Evolutionary conservation across 2,329 filamentous ascomycete genomes (phyloP), one percentile per base, ranked within the genome.

Genomic region (Zopfia rhizophila): DNA sequence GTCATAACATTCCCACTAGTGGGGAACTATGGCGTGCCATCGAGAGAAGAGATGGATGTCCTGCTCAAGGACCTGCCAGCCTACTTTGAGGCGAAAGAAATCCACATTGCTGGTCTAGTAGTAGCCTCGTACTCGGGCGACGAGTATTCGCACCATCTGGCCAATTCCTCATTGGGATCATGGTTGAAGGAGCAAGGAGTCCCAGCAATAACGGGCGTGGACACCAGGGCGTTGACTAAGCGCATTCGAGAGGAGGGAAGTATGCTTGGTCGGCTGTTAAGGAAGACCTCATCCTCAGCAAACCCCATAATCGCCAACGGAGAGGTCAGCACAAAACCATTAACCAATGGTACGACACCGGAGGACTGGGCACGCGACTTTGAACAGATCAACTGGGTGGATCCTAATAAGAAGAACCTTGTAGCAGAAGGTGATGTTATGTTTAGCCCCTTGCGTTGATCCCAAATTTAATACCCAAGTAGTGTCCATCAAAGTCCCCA

Each of bases 141-240:
- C 76, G 88, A 96, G 67, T 99, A 88, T 78, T 97, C 93, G 12
- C 94, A 99, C 77, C 91, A 91, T 78, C 82, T 99, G 47, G 94
- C 94, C 32, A 81, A 84, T 56, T 97, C 92, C 32, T 97, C 93
- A 3, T 80, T 99, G 38, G 93, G 93, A 50, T 82, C 88, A 71
- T 99, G 94, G 94, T 82, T 99, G 65, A 96, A 97, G 79, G 91
- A 97, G 76, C 90, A 97, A 75, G 90, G 87, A 49, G 82, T 99
- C 43, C 94, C 94, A 28, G 94, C 92, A 64, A 91, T 99, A 73
- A 94, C 94, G 68, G 94, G 91, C 47, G 88, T 99, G 51, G 94
- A 99, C 76, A 99, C 94, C 31, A 83, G 94, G 70, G 88, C 90
- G 44, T 78, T 99, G 71, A 99, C 94, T 38, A 97, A 97, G 82